phyloP scores from a whole-genome alignment of 1,284 basidiomycete species.

The Heterobasidion annosum region DNA sequence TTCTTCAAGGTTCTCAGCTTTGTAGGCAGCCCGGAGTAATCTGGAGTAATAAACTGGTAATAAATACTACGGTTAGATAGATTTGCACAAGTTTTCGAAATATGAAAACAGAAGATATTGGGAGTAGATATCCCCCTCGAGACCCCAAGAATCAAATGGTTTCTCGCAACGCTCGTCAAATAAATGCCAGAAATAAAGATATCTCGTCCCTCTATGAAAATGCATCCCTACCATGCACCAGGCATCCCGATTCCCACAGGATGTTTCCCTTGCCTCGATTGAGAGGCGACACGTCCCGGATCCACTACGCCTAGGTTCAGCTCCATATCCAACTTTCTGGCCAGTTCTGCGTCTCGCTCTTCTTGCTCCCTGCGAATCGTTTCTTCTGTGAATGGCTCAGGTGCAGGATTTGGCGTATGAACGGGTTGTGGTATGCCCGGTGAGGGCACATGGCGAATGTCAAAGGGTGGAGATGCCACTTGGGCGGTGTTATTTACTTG shows the following conservation, averaged over 20 bases:
- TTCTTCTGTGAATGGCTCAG: constrained; percentile 2
- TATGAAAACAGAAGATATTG: too few relatives aligned
- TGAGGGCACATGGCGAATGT: not conserved
- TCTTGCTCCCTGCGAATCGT: constrained; percentile 26
- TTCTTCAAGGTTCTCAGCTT: too few relatives aligned
- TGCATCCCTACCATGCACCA: not conserved
- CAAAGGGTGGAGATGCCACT: not conserved
- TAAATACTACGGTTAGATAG: too few relatives aligned
- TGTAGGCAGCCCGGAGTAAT: too few relatives aligned
- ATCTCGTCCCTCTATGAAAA: too few relatives aligned
- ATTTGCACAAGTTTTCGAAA: too few relatives aligned
- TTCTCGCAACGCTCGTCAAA: not conserved
- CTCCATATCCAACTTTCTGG: constrained; percentile 24
- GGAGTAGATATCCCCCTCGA: too few relatives aligned
- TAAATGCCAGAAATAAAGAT: not conserved
- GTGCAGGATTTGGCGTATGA: not conserved
- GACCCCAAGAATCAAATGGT: not conserved
- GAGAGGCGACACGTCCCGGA: not conserved
- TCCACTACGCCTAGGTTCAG: constrained; percentile 16
- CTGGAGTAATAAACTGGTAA: too few relatives aligned
- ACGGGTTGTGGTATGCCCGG: not conserved
- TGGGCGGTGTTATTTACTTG: not conserved
- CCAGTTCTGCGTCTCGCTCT: constrained; percentile 22
- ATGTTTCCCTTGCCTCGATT: not conserved
- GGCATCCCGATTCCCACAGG: not conserved